A percentile compares a stretch with the other conserved stretches of the same genome.
Conservation (phyloP, 148 eudicot genomes). For the Rhododendron kiyosumense region DNA sequence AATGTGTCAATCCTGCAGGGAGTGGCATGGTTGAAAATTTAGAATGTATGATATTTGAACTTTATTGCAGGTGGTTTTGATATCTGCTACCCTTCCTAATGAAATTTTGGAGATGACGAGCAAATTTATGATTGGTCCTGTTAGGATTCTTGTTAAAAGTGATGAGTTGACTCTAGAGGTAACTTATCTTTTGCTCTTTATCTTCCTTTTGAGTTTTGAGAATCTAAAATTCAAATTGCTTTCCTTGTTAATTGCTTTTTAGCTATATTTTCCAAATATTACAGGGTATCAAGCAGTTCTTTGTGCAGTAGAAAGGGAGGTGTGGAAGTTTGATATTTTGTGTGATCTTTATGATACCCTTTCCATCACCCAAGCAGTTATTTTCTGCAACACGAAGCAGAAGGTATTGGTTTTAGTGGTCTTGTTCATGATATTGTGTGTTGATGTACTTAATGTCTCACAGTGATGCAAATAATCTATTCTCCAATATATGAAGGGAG, state of each 20-base stretch:
- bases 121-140: conserved; percentile 97
- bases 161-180: conserved; percentile 99
- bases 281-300: conserved; percentile 97
- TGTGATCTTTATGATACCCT: conserved; percentile 96
- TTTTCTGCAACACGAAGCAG: conserved; percentile 88
- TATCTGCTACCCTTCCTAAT: conserved; percentile 96
- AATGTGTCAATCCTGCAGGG: not conserved
- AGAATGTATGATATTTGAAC: not conserved
- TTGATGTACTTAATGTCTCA: not conserved
- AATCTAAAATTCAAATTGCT: not conserved
- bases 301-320: conserved; percentile 94
- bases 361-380: conserved; percentile 92
- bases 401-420: conserved; percentile 45
- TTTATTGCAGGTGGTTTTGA: conserved; percentile 68
- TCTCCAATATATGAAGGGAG: too few relatives aligned
- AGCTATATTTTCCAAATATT: not conserved
- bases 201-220: not conserved
- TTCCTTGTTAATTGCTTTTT: not conserved
- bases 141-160: conserved; percentile 92
- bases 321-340: conserved; percentile 96
- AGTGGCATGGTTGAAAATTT: not conserved
- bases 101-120: conserved; percentile 94
- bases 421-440: not conserved
- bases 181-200: conserved; percentile 7
- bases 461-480: not conserved